Evolutionary conservation across 208 protist genomes (phyloP).

Genomic region (Naegleria fowleri): DNA sequence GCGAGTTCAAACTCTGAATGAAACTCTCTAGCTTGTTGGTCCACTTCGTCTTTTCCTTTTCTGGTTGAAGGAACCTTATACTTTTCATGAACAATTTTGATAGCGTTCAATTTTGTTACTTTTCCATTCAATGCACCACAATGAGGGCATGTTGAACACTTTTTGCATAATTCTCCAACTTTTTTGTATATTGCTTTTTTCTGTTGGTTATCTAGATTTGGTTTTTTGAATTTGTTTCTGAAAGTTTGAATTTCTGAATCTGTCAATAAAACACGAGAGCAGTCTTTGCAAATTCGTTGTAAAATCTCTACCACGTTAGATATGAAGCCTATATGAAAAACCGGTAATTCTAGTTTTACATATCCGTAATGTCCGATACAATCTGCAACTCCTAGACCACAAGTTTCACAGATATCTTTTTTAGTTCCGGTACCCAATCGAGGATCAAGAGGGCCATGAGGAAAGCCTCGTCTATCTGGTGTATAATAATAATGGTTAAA

Average conservation of each 20-base stretch:
- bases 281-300: constrained; percentile 95
- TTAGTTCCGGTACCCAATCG: constrained; percentile 81
- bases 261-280: constrained; percentile 77
- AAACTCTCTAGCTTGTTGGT: neutral
- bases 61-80: neutral
- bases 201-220: constrained; percentile 44
- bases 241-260: constrained; percentile 46
- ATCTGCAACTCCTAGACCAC: constrained; percentile 71
- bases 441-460: constrained; percentile 75
- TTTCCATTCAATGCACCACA: constrained; percentile 88
- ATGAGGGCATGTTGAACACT: constrained; percentile 77
- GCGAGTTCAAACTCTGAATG: constrained; percentile 38
- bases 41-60: neutral
- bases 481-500: constrained; percentile 66
- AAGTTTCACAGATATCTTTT: constrained; percentile 76
- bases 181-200: constrained; percentile 45
- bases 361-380: constrained; percentile 98
- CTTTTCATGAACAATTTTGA: constrained; percentile 43
- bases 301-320: constrained; percentile 82
- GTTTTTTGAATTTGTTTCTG: constrained; percentile 44
- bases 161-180: constrained; percentile 49
- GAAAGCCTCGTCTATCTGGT: constrained; percentile 50
- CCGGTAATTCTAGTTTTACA: constrained; percentile 92
- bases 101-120: constrained; percentile 58
- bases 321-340: constrained; percentile 98